Conservation (phyloP, 805 yeast genomes). For the Lipomyces anomalus region DNA sequence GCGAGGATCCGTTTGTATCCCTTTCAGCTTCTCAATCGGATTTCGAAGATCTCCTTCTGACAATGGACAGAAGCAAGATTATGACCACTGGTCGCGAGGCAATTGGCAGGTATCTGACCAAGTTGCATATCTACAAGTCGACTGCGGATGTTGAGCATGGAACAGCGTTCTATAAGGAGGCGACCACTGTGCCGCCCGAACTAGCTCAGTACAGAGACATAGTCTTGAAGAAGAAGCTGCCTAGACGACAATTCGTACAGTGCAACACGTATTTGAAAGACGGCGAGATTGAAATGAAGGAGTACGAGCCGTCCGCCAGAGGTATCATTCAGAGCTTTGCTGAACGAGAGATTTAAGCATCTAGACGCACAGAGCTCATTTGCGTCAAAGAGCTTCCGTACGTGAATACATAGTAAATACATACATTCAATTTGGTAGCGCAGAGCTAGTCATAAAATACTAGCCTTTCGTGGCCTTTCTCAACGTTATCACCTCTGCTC, state of each 20-base stretch:
- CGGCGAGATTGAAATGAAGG: constrained; percentile 47
- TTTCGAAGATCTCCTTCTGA: constrained; percentile 55
- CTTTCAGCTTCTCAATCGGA: constrained; percentile 42
- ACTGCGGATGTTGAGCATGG: constrained; percentile 69
- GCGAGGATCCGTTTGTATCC: constrained; percentile 47
- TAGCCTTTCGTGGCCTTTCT: no score
- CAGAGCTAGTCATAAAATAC: no score
- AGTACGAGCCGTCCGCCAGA: constrained; percentile 63
- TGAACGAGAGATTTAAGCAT: constrained; percentile 50
- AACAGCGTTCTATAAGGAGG: constrained; percentile 53
- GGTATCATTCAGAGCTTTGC: constrained; percentile 77
- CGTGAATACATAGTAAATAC: no score
- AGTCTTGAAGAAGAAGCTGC: constrained; percentile 66
- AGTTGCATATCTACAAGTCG: constrained; percentile 73
- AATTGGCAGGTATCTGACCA: constrained; percentile 61
- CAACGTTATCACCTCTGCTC: no score
- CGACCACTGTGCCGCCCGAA: constrained; percentile 56
- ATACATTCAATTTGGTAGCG: no score
- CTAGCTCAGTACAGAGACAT: constrained; percentile 59
- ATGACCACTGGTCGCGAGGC: constrained; percentile 66
- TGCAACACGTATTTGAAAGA: constrained; percentile 55
- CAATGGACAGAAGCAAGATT: constrained; percentile 57
- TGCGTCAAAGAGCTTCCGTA: no score
- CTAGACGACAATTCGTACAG: constrained; percentile 80
- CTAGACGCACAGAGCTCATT: not conserved